A percentile compares a stretch with the other conserved stretches of the same genome.
Evolutionary conservation across 192 early-diverging fungal genomes (phyloP).

Genomic region (Coemansia sp.): DNA sequence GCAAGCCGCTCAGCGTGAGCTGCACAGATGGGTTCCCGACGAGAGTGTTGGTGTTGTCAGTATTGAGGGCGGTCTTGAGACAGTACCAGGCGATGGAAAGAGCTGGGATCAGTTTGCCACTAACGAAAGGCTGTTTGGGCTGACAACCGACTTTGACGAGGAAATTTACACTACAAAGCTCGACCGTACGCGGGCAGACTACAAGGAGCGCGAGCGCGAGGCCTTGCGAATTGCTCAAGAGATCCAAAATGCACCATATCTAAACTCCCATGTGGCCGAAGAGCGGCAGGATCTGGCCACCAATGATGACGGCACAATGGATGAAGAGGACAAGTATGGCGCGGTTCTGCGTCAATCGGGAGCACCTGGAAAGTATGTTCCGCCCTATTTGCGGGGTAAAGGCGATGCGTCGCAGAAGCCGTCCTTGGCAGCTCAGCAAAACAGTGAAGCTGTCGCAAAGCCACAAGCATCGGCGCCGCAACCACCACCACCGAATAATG

Average conservation of each 20-base stretch:
- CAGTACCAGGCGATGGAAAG: constrained; percentile 1
- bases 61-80: constrained; percentile 27
- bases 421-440: background rate
- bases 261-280: constrained; percentile 86
- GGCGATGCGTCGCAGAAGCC: constrained; percentile 4
- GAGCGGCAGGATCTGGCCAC: constrained; percentile 70
- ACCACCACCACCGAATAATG: constrained; percentile 16
- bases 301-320: constrained; percentile 61
- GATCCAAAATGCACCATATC: constrained; percentile 72
- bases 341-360: constrained; percentile 68
- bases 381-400: constrained; percentile 71
- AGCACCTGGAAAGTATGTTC: constrained; percentile 80
- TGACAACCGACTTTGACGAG: constrained; percentile 93
- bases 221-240: constrained; percentile 87
- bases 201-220: constrained; percentile 80
- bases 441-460: background rate
- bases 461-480: constrained; percentile 9
- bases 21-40: constrained; percentile 84
- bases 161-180: constrained; percentile 94
- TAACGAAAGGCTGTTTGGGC: constrained; percentile 91
- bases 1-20: constrained; percentile 71
- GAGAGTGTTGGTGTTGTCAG: constrained; percentile 39
- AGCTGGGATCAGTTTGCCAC: constrained; percentile 96
- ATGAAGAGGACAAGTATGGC: constrained; percentile 91
- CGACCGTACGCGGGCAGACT: constrained; percentile 80